Evolutionary conservation across 2,329 filamentous ascomycete species (phyloP), one percentile per base, ranked within the genome.

Genomic region (Pestalotiopsis sp.): DNA sequence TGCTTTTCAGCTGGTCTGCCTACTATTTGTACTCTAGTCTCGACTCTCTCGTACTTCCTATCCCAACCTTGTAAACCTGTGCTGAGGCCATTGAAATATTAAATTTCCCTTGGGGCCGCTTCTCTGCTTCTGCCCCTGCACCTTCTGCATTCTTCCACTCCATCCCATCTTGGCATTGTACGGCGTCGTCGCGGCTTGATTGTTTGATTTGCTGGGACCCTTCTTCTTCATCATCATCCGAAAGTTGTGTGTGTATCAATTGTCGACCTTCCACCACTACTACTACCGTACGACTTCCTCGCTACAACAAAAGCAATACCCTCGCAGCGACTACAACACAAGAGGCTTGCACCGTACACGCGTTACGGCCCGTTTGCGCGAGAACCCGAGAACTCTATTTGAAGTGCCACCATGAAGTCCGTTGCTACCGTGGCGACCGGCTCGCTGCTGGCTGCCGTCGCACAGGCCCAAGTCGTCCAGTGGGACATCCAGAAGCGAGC

Each of bases 401-500:
- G 7, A n/a, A 39, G 49, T 63, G 23, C 38, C n/a, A 60, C 58
- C 59, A 78, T 78, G 77, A 75, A 67, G 66, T 71, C 70, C 65
- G 68, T 70, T 59, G 68, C 73, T 20, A 71, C 69, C 17, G 38
- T 77, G 31, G 73, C 73, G 70, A 72, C 76, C 63, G 71, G 76
- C 66, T 75, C 74, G 41, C 69, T 78, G 63, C 65, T 77, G 60
- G 75, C 72, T 58, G 76, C 76, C 13, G 71, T 72, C 39, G 74
- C 73, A 20, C 71, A 73, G n/a, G 75, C 76, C 3, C 76, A 78
- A 68, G 79, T 85, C 23, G 80, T 88, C 14, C 81, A 84, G 72
- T 87, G 83, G 83, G 81, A 82, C 67, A 84, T 88, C 63, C 76
- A 80, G 66, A 82, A 79, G 70, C 81, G 78, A 20, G 31, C 58